Conservation (phyloP, 1,284 basidiomycete species). For the Sanguinoderma infundibulare region DNA sequence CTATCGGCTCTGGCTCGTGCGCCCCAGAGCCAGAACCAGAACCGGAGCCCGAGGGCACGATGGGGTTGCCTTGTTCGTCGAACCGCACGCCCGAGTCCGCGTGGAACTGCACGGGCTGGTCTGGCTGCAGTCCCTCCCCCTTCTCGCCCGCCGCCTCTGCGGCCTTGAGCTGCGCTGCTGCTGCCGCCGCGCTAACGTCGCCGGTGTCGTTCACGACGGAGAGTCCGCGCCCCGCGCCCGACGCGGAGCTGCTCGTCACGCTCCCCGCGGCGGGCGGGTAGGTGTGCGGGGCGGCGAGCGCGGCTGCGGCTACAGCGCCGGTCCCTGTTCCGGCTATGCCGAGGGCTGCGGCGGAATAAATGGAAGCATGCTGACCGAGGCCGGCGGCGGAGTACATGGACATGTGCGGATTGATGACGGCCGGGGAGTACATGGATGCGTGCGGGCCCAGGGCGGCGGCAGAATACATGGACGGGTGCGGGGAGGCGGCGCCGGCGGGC, state of each 20-base stretch:
- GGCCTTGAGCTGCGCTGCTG: constrained; percentile 27
- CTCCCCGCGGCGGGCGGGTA: not conserved
- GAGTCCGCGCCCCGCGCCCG: constrained; percentile 12
- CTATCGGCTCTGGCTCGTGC: constrained; percentile 4
- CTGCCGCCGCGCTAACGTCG: not conserved
- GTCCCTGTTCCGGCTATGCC: not conserved
- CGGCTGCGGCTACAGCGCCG: not conserved
- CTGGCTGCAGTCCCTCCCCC: not conserved
- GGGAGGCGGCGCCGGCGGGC: not conserved
- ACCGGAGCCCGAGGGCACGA: not conserved
- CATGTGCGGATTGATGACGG: no score
- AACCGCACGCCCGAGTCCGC: constrained; percentile 32
- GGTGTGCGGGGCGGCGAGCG: not conserved
- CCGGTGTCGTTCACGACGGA: constrained; percentile 21
- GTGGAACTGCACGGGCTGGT: constrained; percentile 20
- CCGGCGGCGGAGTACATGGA: no score
- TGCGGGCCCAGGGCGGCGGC: no score
- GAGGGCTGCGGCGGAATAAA: no score
- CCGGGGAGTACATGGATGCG: not conserved
- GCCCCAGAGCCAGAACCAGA: not conserved
- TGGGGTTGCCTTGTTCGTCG: constrained; percentile 20
- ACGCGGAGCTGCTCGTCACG: not conserved
- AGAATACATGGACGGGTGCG: not conserved
- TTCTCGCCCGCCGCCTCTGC: constrained; percentile 14
- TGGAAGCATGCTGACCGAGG: no score